phyloP scores from a whole-genome alignment of 805 yeast species.

The Kodamaea lidongshanica region DNA sequence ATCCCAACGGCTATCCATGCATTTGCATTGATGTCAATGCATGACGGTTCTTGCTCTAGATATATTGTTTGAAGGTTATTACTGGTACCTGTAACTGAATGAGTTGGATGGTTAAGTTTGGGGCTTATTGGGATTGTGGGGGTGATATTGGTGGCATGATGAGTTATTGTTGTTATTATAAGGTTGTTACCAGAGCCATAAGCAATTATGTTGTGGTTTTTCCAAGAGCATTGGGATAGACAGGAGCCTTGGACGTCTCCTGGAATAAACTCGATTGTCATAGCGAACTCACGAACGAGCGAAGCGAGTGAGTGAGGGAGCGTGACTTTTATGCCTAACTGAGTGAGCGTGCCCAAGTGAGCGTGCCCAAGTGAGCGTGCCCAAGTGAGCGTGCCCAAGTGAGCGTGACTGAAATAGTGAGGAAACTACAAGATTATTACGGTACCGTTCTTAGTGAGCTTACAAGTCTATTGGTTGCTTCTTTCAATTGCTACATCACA shows the following conservation, averaged over 20 bases:
- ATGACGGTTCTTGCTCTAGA: constrained; percentile 56
- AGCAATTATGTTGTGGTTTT: constrained; percentile 52
- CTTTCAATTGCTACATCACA: no score
- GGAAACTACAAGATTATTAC: no score
- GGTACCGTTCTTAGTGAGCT: no score
- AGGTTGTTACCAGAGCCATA: constrained; percentile 89
- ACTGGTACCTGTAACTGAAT: constrained; percentile 3
- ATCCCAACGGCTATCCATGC: constrained; percentile 54
- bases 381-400: no score
- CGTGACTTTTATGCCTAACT: no score
- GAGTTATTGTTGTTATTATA: constrained; percentile 35
- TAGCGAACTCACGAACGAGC: no score
- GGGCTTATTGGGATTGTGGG: background rate
- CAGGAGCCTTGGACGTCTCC: constrained; percentile 64
- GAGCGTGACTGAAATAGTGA: no score
- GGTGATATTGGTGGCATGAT: background rate
- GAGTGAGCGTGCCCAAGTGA: no score
- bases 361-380: no score
- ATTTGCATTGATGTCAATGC: constrained; percentile 59
- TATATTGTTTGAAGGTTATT: constrained; percentile 70
- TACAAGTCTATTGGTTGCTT: no score
- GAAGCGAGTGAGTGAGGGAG: no score
- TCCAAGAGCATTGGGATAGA: constrained; percentile 57
- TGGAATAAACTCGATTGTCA: constrained; percentile 71
- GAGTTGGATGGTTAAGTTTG: constrained; percentile 1